A percentile compares a stretch with the other conserved stretches of the same genome.
Conservation (phyloP, 2,329 filamentous ascomycete species). For the Tolypocladium inflatum region DNA sequence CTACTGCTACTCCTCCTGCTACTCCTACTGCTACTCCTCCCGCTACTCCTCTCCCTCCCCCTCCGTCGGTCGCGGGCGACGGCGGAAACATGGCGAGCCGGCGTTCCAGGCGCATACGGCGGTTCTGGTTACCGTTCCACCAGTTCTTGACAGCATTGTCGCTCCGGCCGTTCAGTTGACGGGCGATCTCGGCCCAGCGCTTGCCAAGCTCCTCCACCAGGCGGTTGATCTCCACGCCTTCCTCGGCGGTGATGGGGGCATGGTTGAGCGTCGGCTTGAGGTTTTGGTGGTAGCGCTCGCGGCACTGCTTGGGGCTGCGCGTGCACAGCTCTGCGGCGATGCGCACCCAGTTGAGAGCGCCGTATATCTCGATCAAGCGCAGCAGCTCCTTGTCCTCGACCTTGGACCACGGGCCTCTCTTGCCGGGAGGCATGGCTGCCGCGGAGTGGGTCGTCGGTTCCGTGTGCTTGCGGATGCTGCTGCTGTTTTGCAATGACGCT, state of each 20-base stretch:
- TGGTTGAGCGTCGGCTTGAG: conserved; percentile 69
- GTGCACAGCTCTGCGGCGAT: conserved; percentile 69
- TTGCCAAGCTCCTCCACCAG: conserved; percentile 73
- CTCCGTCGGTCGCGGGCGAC: not conserved
- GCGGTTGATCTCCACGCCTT: conserved; percentile 64
- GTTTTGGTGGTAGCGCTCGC: conserved; percentile 91
- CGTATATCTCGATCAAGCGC: conserved; percentile 60
- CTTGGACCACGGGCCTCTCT: conserved; percentile 74
- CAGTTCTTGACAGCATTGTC: conserved; percentile 97
- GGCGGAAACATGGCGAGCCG: not conserved
- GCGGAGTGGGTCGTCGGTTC: not conserved
- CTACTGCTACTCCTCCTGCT: too few species aligned
- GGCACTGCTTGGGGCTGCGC: conserved; percentile 86
- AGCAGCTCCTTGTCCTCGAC: conserved; percentile 65
- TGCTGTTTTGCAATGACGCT: not conserved
- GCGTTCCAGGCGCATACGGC: conserved; percentile 44
- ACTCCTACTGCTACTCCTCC: not conserved
- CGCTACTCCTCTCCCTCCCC: not conserved
- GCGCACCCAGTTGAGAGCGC: conserved; percentile 80
- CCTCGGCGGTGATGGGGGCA: conserved; percentile 60
- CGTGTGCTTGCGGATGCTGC: not conserved
- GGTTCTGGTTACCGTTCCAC: conserved; percentile 93
- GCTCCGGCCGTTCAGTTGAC: conserved; percentile 71
- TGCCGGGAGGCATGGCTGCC: conserved; percentile 8
- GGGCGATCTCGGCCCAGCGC: conserved; percentile 88